Evolutionary conservation across 1,284 basidiomycete genomes (phyloP).

Genomic region (Tausonia pullulans): DNA sequence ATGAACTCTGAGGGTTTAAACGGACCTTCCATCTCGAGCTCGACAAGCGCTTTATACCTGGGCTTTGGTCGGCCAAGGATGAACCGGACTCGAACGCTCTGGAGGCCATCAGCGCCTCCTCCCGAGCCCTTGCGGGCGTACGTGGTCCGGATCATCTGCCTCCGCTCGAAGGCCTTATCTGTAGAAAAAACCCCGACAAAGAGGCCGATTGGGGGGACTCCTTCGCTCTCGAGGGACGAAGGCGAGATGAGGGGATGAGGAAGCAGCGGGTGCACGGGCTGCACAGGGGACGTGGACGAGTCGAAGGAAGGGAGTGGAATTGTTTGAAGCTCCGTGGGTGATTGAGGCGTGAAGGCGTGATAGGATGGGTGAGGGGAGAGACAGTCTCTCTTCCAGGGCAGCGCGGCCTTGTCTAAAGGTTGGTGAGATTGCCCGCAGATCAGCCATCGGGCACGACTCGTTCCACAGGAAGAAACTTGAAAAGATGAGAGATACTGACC

Average conservation of each 20-base stretch:
- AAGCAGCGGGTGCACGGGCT: slow-evolving; percentile 20
- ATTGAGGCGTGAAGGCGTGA: slow-evolving; percentile 24
- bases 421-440: background rate
- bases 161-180: slow-evolving; percentile 71
- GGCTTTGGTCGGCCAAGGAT: slow-evolving; percentile 75
- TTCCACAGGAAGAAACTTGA: background rate
- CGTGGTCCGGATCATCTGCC: slow-evolving; percentile 79
- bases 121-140: slow-evolving; percentile 72
- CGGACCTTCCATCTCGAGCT: slow-evolving; percentile 84
- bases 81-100: slow-evolving; percentile 80
- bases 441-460: background rate
- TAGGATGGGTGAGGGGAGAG: slow-evolving; percentile 41
- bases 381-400: slow-evolving; percentile 92
- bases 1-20: slow-evolving; percentile 18
- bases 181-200: slow-evolving; percentile 86
- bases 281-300: slow-evolving; percentile 12
- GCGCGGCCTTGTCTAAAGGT: slow-evolving; percentile 81
- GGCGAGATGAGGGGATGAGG: slow-evolving; percentile 31
- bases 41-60: slow-evolving; percentile 65
- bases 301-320: slow-evolving; percentile 12
- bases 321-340: slow-evolving; percentile 1
- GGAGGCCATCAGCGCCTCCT: slow-evolving; percentile 62
- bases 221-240: slow-evolving; percentile 39
- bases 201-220: slow-evolving; percentile 74
- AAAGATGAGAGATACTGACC: slow-evolving; percentile 5